Evolutionary conservation across 169 alveolate species (phyloP).

Genomic region (Miamiensis avidus): DNA sequence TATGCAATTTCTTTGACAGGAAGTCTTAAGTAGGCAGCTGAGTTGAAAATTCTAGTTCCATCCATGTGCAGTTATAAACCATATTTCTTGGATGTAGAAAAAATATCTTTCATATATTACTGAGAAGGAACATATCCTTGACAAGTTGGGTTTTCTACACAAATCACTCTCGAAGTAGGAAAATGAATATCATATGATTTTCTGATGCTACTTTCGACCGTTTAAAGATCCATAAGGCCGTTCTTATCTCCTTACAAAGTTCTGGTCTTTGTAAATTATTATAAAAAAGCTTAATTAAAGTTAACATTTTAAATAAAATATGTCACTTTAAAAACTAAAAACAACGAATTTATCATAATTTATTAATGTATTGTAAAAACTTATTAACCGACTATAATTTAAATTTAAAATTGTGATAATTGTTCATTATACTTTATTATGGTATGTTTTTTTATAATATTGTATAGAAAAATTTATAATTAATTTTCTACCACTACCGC

Average conservation of each 20-base stretch:
- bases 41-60: constrained; percentile 33
- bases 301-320: too few relatives aligned
- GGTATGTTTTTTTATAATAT: too few relatives aligned
- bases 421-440: too few relatives aligned
- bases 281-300: not conserved
- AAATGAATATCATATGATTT: constrained; percentile 2
- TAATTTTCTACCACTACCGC: not conserved
- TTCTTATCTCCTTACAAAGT: not conserved
- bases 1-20: constrained; percentile 15
- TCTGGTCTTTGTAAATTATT: not conserved
- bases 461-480: too few relatives aligned
- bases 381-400: too few relatives aligned
- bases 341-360: too few relatives aligned
- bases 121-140: constrained; percentile 1
- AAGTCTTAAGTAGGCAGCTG: constrained; percentile 14
- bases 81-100: constrained; percentile 9
- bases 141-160: constrained; percentile 12
- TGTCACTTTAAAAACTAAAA: too few relatives aligned
- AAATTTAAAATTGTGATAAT: too few relatives aligned
- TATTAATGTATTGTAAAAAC: too few relatives aligned
- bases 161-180: constrained; percentile 10
- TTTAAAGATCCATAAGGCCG: constrained; percentile 2
- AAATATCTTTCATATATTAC: constrained; percentile 6
- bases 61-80: constrained; percentile 14
- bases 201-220: not conserved